phyloP scores from a whole-genome alignment of 805 yeast genomes.

The Saturnispora bothae region DNA sequence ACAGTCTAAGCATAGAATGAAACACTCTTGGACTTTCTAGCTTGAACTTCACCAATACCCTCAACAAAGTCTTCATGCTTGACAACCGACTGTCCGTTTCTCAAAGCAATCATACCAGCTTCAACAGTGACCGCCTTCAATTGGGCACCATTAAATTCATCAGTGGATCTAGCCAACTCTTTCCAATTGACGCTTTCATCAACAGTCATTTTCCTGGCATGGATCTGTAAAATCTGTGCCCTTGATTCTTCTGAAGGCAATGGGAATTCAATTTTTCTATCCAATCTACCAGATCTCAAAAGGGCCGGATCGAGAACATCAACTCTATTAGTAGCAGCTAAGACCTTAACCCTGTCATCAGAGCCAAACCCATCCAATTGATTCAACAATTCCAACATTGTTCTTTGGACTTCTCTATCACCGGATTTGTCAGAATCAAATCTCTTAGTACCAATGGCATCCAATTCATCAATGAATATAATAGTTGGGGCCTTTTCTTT shows the following conservation, averaged over 20 bases:
- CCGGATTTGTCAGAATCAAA: slow-evolving; percentile 96
- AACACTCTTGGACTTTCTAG: slow-evolving; percentile 89
- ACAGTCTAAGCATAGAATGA: slow-evolving; percentile 76
- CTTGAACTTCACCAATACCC: slow-evolving; percentile 96
- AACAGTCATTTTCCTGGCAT: slow-evolving; percentile 92
- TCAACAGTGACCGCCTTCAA: slow-evolving; percentile 97
- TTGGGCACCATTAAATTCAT: slow-evolving; percentile 98
- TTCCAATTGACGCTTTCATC: slow-evolving; percentile 93
- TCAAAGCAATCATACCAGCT: slow-evolving; percentile 98
- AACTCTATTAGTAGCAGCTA: slow-evolving; percentile 97
- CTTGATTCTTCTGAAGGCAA: slow-evolving; percentile 96
- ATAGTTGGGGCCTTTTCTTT: slow-evolving; percentile 98
- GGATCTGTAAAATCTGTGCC: slow-evolving; percentile 93
- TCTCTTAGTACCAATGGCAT: slow-evolving; percentile 97
- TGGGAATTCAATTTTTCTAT: slow-evolving; percentile 96
- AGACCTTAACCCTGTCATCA: slow-evolving; percentile 92
- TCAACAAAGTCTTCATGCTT: slow-evolving; percentile 98
- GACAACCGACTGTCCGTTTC: slow-evolving; percentile 85
- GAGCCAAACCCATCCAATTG: slow-evolving; percentile 97
- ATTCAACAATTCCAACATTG: slow-evolving; percentile 94
- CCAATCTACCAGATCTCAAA: slow-evolving; percentile 93
- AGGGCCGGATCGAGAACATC: slow-evolving; percentile 98
- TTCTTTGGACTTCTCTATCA: slow-evolving; percentile 97
- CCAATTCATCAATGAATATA: slow-evolving; percentile 94
- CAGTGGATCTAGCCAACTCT: slow-evolving; percentile 95